Base-by-base conservation (phyloP, 1,284 basidiomycete genomes). In the Boletus subluridellus region DNA sequence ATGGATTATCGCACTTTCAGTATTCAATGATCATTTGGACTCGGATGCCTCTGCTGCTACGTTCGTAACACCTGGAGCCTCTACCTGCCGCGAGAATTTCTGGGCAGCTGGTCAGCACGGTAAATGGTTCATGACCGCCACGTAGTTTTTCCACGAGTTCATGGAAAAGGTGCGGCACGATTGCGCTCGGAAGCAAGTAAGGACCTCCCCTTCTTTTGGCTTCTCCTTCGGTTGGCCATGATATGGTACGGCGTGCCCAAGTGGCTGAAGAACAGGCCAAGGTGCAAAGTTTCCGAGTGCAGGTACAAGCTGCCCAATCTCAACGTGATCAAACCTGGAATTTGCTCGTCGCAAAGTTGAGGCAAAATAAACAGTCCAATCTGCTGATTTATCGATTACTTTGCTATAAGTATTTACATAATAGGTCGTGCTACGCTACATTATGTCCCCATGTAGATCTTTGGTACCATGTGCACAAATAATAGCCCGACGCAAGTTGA, bases 291-390 rank as follows among this genome's bases (percentile, higher is more conserved):
- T 60, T 49, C 37, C 34, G 46, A 28, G 49, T 26, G 14, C 54
- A 52, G 17, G 14, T 58, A 26, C 60, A 58, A 30, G 32, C 12
- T 17, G 54, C 49, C 37, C 41, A 49, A 46, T 21, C 41, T 8
- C 54, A 52, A 26, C 45, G 46, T 35, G 49, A 61, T 34, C 60
- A 53, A 45, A 59, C 37, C 17, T 53, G 50, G 42, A 47, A 59
- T 46, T 46, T 63, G 28, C 60, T 59, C 7, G 37, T 50, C n/a
- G 32, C 60, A 49, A 54, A 51, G 39, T 42, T 55, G 60, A 42
- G 50, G 17, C 17, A 38, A 38, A 17, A 41, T 15, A 46, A 50
- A 28, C 37, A 21, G 15, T 59, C 24, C 24, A 28, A 14, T 11
- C 11, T 12, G 12, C 32, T 12, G 32, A 34, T 34, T 28, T 14